A percentile compares a stretch with the other conserved stretches of the same genome.
Evolutionary conservation across 1,284 basidiomycete genomes (phyloP).

Genomic region (Malassezia sp.): DNA sequence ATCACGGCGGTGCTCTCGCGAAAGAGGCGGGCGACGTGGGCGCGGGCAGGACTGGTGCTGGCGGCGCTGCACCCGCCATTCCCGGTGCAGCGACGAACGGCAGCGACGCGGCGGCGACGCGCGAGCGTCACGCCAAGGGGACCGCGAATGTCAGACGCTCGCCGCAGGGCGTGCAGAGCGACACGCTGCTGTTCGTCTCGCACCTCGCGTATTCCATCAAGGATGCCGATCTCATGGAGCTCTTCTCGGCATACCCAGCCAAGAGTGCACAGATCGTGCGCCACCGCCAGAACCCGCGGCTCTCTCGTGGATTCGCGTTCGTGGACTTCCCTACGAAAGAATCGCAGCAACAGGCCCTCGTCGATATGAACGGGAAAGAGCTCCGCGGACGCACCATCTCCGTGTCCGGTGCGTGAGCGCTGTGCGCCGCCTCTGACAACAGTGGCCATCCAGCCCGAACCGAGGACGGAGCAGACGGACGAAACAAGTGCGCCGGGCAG

Average conservation of each 20-base stretch:
- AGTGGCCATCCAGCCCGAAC: conserved; percentile 5
- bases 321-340: conserved; percentile 5
- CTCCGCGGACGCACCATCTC: conserved; percentile 2
- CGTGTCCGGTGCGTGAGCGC: background rate
- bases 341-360: conserved; percentile 2
- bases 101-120: too few relatives aligned
- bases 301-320: conserved; percentile 12
- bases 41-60: too few relatives aligned
- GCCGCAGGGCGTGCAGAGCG: conserved; percentile 1
- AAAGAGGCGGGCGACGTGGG: too few relatives aligned
- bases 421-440: background rate
- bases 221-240: conserved; percentile 4
- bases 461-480: too few relatives aligned
- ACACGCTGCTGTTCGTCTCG: conserved; percentile 8
- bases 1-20: too few relatives aligned
- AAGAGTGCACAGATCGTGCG: conserved; percentile 5
- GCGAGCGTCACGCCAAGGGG: too few relatives aligned
- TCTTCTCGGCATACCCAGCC: conserved; percentile 6
- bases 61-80: too few relatives aligned
- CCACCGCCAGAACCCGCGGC: background rate
- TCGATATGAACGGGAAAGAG: conserved; percentile 5
- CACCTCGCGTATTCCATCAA: conserved; percentile 3
- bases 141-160: too few relatives aligned
- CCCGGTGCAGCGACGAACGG: too few relatives aligned
- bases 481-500: too few relatives aligned